Conservation (phyloP, 108 stramenopile genomes). For the Conticribra weissflogii region DNA sequence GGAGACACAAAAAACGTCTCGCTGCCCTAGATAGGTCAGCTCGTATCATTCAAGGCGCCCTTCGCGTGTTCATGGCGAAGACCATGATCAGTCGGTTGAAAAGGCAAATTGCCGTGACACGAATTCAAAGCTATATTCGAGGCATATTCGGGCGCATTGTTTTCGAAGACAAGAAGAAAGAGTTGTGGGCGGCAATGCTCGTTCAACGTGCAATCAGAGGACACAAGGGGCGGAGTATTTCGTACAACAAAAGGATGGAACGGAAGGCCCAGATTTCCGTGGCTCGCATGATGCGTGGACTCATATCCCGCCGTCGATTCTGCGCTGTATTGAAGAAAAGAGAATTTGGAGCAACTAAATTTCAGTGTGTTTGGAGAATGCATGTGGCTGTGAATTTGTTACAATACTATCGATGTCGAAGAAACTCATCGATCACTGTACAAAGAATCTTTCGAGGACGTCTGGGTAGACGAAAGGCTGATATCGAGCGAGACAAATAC, state of each 20-base stretch:
- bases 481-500: conserved; percentile 81
- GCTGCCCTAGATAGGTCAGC: conserved; percentile 67
- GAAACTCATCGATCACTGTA: conserved; percentile 56
- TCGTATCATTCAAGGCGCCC: conserved; percentile 59
- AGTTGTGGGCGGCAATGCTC: conserved; percentile 81
- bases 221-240: conserved; percentile 46
- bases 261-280: conserved; percentile 48
- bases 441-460: conserved; percentile 76
- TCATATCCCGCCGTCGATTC: conserved; percentile 52
- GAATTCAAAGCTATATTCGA: conserved; percentile 68
- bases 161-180: conserved; percentile 58
- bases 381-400: conserved; percentile 45
- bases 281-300: conserved; percentile 63
- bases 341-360: conserved; percentile 48
- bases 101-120: conserved; percentile 56
- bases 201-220: conserved; percentile 83
- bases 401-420: conserved; percentile 37
- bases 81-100: conserved; percentile 64
- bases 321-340: conserved; percentile 38
- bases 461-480: conserved; percentile 69
- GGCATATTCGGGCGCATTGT: conserved; percentile 69
- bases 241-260: conserved; percentile 42
- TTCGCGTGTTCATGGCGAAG: conserved; percentile 70
- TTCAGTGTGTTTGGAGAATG: conserved; percentile 68
- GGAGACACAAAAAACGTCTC: conserved; percentile 79